phyloP scores from a whole-genome alignment of 2,329 filamentous ascomycete species.

The Bipolaris victoriae region DNA sequence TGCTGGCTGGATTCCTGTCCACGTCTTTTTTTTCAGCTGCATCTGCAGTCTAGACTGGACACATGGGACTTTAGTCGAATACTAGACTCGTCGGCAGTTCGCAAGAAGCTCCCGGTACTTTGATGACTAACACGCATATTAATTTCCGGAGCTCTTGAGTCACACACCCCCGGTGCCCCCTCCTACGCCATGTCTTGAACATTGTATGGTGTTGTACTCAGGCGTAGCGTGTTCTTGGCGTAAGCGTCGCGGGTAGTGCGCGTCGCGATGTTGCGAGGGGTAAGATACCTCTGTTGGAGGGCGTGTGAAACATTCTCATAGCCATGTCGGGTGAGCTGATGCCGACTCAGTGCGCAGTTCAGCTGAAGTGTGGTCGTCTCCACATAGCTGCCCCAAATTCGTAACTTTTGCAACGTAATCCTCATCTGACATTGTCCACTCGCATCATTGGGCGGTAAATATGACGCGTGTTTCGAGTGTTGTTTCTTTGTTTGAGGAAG shows the following conservation, averaged over 20 bases:
- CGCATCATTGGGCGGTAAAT: neutral
- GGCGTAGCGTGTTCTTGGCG: slow-evolving; percentile 1
- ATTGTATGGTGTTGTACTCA: neutral
- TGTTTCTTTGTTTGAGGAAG: neutral
- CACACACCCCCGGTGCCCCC: neutral
- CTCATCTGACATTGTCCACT: neutral
- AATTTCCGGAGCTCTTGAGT: neutral
- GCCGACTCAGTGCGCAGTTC: neutral
- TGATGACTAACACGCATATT: neutral
- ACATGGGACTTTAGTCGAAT: neutral
- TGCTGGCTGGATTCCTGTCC: neutral
- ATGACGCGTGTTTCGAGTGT: neutral
- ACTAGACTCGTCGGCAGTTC: neutral
- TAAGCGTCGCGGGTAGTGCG: slow-evolving; percentile 6
- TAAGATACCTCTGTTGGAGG: slow-evolving; percentile 2
- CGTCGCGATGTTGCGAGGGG: neutral
- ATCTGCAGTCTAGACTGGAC: neutral
- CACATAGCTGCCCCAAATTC: neutral
- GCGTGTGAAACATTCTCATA: neutral
- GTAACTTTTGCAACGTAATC: neutral
- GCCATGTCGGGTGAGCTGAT: neutral
- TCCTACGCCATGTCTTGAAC: neutral
- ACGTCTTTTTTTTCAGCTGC: neutral
- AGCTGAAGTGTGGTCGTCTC: neutral
- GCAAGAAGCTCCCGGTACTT: neutral